Conservation (phyloP, 2,329 filamentous ascomycete species). For the Thielaviopsis euricoi region DNA sequence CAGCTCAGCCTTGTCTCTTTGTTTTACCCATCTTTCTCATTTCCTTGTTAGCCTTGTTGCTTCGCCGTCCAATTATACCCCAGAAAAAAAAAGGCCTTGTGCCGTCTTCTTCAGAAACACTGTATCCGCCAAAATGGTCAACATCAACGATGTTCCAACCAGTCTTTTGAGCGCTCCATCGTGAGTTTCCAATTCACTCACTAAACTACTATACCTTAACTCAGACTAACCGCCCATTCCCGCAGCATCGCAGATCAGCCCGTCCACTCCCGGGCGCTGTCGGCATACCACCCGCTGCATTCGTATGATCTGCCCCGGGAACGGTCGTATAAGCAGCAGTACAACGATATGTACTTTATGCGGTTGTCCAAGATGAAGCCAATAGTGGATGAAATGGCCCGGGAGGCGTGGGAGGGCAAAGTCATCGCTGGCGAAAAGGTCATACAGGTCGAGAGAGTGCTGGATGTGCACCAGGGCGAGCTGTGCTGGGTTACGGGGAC, state of each 20-base stretch:
- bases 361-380: conserved; percentile 79
- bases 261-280: conserved; percentile 17
- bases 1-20: no score
- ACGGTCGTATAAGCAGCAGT: conserved; percentile 81
- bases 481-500: conserved; percentile 92
- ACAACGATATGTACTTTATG: conserved; percentile 93
- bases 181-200: conserved; percentile 15
- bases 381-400: conserved; percentile 56
- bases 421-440: conserved; percentile 64
- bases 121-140: conserved; percentile 18
- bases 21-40: no score
- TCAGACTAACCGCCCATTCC: neutral
- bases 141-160: conserved; percentile 19
- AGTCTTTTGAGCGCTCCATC: conserved; percentile 20
- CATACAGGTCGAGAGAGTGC: conserved; percentile 64
- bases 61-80: no score
- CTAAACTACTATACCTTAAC: conserved; percentile 15
- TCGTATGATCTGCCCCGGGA: conserved; percentile 57
- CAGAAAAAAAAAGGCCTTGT: neutral
- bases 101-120: neutral
- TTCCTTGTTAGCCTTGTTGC: neutral
- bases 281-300: conserved; percentile 55
- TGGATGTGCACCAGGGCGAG: conserved; percentile 90
- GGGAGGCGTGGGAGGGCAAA: conserved; percentile 60
- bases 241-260: neutral